Evolutionary conservation across 495 filamentous ascomycete species (phyloP), one percentile per base, ranked within the genome.

Genomic region (Neurospora intermedia): DNA sequence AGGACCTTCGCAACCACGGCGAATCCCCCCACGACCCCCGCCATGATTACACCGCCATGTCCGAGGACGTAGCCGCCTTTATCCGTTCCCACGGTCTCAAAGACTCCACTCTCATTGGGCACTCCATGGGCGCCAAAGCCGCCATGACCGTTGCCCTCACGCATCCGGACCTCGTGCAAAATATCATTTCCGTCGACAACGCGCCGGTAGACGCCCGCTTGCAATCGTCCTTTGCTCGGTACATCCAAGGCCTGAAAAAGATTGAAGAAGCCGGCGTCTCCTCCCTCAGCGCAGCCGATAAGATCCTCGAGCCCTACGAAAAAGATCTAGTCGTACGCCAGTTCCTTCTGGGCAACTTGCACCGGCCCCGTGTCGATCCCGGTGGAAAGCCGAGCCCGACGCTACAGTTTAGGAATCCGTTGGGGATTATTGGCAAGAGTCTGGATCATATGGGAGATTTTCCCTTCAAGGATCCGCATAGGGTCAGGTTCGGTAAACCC

Each of bases 91-190:
- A 96, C 81, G 86, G 86, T 3, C 85, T 98, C 41, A 84, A 87
- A 43, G 84, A 91, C 39, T 83, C 89, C 3, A 92, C 92, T 0
- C 82, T 99, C 7, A 94, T 99, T 76, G 96, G 96, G 0, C 96
- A 99, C 83, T 97, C 94, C 1, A 99, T 99, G 95, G 96, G 96
- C 70, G 96, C 96, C 45, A 99, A 99, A 86, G 89, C 91, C 4
- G 95, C 93, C 70, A 97, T 98, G 95, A 87, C 92, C 0, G 86
- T 98, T 43, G 92, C 94, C 41, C 88, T 99, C 18, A 84, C 86
- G 39, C 82, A 87, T 0, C 92, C 93, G 0, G 80, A 87, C 15
- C 83, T 90, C 0, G 84, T 97, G 43, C 85, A 85, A 2, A 87
- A 88, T 75, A 78, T 99, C 38, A 86, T 99, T 23, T 84, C 93